Evolutionary conservation across 2,329 filamentous ascomycete species (phyloP), one percentile per base, ranked within the genome.

Genomic region (Pseudocercospora macadamiae): DNA sequence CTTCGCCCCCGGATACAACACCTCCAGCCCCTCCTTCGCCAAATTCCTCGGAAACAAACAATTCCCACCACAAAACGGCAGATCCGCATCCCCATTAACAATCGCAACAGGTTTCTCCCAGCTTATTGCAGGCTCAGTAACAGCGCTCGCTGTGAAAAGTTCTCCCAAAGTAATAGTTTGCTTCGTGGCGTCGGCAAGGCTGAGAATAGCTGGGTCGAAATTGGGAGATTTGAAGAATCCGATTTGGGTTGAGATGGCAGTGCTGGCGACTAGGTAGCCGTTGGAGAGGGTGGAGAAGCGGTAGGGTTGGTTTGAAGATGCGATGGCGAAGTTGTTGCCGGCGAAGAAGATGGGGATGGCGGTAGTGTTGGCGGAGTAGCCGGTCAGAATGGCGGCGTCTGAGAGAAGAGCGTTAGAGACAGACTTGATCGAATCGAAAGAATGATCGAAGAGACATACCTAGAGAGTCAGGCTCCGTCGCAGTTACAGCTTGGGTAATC

Each of bases 321-420:
- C 70, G 36, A 71, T 64, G 6, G 64, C 55, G 36, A 69, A 56
- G 57, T 70, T 67, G 25, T 64, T 51, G n/a, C 60, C 63, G 5
- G 65, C 51, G 32, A 65, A 30, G 62, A 64, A 66, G 8, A 64
- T 44, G 39, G 26, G 49, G 32, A 66, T 47, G 19, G 56, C 61
- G 9, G 63, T 59, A 8, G 57, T 28, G 36, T 69, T 68, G 52
- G 54, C 30, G 19, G 68, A 67, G 62, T 70, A 73, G 21, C 76
- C 75, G 2, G 73, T 74, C 6, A 78, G 62, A 36, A 75, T 68
- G 23, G 73, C 61, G 16, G 71, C 75, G 58, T 75, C 69, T 39
- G 36, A 3, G 72, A 73, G 59, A 74, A 70, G 36, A 64, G 60
- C 16, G 66, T 64, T 1, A n/a, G n/a, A n/a, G n/a, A n/a, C n/a